Evolutionary conservation across 2,329 filamentous ascomycete species (phyloP).

Genomic region (Aspergillus hiratsukae): DNA sequence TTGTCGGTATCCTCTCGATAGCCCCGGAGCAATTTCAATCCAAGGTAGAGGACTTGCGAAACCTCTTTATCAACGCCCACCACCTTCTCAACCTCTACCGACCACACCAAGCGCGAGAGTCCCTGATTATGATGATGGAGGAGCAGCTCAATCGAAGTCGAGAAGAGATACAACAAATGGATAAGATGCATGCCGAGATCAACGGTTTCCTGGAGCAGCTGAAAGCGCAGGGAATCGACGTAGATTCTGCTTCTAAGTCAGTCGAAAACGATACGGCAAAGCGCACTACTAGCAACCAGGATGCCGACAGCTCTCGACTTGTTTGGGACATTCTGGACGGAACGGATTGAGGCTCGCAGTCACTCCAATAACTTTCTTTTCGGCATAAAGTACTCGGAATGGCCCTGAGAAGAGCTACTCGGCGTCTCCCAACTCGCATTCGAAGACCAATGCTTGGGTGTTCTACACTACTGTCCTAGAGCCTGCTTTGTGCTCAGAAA

Average conservation of each 20-base stretch:
- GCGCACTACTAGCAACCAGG: slow-evolving; percentile 12
- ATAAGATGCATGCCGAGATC: slow-evolving; percentile 66
- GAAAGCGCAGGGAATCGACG: slow-evolving; percentile 25
- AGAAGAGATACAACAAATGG: slow-evolving; percentile 73
- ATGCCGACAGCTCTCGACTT: slow-evolving; percentile 26
- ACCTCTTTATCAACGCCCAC: slow-evolving; percentile 84
- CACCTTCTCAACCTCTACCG: slow-evolving; percentile 91
- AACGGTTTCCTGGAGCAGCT: slow-evolving; percentile 38
- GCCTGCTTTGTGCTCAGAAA: background rate
- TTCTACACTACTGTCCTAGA: background rate
- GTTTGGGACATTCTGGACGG: slow-evolving; percentile 40
- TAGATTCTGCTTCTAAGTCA: slow-evolving; percentile 10
- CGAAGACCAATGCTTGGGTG: background rate
- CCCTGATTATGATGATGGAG: slow-evolving; percentile 81
- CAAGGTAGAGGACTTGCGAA: slow-evolving; percentile 74
- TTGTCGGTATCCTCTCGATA: slow-evolving; percentile 66
- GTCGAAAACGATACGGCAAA: slow-evolving; percentile 4
- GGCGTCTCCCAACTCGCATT: background rate
- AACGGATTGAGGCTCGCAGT: slow-evolving; percentile 17
- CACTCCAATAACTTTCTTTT: background rate
- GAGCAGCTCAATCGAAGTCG: slow-evolving; percentile 69
- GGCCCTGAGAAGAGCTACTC: background rate
- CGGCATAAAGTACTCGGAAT: too few relatives aligned
- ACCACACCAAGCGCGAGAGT: slow-evolving; percentile 87
- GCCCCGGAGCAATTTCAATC: slow-evolving; percentile 62